Base-by-base conservation (phyloP, 2,329 filamentous ascomycete genomes). In the Hymenoscyphus infarciens region DNA sequence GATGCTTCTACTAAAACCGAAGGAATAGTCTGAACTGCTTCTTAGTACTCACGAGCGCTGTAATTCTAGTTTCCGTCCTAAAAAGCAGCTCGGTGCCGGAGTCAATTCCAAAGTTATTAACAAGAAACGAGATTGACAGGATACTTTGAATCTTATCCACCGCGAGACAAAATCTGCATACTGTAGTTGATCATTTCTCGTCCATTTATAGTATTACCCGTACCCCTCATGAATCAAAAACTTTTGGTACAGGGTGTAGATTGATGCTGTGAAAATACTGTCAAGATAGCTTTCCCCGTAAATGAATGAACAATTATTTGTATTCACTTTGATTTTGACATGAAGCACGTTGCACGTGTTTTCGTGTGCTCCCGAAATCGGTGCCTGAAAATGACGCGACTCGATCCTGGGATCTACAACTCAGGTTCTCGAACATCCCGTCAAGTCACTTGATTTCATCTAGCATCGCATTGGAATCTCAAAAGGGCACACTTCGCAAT, bases 391-490 rank as follows among this genome's bases (percentile, higher is more conserved):
- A 49, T 49, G 42, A 49, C 42, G 42, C 45, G 45, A 52, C 45
- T 52, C 45, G 45, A 25, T 25, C 19, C 22, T 25, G 3, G 5
- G 45, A 38, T 38, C 13, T 38, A 19, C 45, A 52, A 52, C 45
- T 13, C 25, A 19, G 25, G 25, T 22, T 22, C 11, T 27, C 25
- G 25, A 27, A 27, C 25, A 27, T 27, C 25, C 25, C 25, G 25
- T 27, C 25, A 27, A 4, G 25, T 27, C 25, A 27, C 25, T 27
- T 27, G 25, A 11, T 19, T 22, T 22, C 42, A 22, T 22, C 11
- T 5, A 13, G 22, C 10, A 72, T 72, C 66, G 66, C 69, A 19
- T 66, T 72, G 27, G 42, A 66, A 56, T 58, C 63, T 7, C 57
- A 63, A 56, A 57, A 61, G 25, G 39, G 52, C 16, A 59, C 56